Percentiles rank a stretch among this genome's conserved stretches.
phyloP scores from a whole-genome alignment of 192 early-diverging fungal species.

The Coemansia sp. region DNA sequence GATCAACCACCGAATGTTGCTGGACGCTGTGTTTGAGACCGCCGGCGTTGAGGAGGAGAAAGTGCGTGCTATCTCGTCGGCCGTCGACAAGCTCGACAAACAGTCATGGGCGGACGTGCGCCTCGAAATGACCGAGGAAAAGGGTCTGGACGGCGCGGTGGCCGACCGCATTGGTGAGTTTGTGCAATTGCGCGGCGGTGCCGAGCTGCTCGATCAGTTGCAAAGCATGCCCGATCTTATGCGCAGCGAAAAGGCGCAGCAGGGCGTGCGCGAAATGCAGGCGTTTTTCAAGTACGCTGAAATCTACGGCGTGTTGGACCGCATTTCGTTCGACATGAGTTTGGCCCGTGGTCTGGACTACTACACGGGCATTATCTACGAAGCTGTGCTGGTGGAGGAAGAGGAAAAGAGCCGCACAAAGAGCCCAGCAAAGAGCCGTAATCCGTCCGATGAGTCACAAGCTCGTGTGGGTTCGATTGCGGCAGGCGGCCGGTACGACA shows the following conservation, averaged over 20 bases:
- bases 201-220: constrained; percentile 77
- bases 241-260: constrained; percentile 66
- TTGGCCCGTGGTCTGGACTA: constrained; percentile 98
- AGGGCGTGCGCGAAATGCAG: constrained; percentile 84
- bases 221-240: constrained; percentile 64
- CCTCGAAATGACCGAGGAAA: constrained; percentile 92
- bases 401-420: constrained; percentile 12
- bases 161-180: constrained; percentile 95
- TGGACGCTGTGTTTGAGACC: constrained; percentile 96
- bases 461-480: constrained; percentile 94
- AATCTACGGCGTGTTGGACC: constrained; percentile 69
- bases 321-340: constrained; percentile 86
- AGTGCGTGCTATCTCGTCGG: constrained; percentile 90
- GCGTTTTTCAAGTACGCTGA: constrained; percentile 81
- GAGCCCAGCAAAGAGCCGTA: constrained; percentile 37
- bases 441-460: constrained; percentile 60
- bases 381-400: constrained; percentile 72
- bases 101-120: constrained; percentile 91
- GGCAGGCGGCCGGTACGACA: constrained; percentile 96
- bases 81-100: constrained; percentile 99
- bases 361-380: constrained; percentile 99
- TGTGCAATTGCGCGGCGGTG: constrained; percentile 76
- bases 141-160: constrained; percentile 73
- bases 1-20: constrained; percentile 95
- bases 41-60: constrained; percentile 90